A percentile compares a stretch with the other conserved stretches of the same genome.
These are phyloP conservation scores for Cercospora sp. DNA, from an alignment of 2,329 filamentous ascomycete species.

Conservation along the genomic window DNA sequence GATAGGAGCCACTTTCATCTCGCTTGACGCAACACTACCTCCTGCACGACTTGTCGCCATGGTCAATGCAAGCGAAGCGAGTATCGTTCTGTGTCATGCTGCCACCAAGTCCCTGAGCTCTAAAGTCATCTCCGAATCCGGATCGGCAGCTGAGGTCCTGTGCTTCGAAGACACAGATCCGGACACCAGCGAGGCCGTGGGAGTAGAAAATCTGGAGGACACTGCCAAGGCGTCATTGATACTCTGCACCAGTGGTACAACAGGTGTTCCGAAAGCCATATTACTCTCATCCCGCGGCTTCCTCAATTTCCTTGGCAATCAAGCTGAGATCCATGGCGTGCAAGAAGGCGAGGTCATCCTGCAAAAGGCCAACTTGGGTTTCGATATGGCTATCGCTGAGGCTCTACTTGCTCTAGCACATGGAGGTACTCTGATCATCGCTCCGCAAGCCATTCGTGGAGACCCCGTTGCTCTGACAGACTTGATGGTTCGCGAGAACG, in stretches of 20 bases:
- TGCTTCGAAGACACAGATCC: constrained; percentile 12
- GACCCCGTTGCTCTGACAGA: constrained; percentile 41
- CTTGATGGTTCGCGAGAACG: constrained; percentile 39
- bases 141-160: constrained; percentile 5
- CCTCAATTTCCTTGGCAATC: constrained; percentile 19
- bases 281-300: constrained; percentile 20
- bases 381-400: constrained; percentile 47
- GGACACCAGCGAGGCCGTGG: not conserved
- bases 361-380: constrained; percentile 44
- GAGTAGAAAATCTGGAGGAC: constrained; percentile 16
- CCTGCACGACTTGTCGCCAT: constrained; percentile 14
- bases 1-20: constrained; percentile 17
- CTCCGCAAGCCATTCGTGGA: constrained; percentile 34
- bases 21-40: constrained; percentile 25
- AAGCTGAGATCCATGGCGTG: constrained; percentile 13
- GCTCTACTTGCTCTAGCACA: constrained; percentile 41
- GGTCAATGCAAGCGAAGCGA: constrained; percentile 18
- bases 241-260: constrained; percentile 25
- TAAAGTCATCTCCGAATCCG: not conserved
- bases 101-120: constrained; percentile 2
- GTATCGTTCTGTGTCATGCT: constrained; percentile 17
- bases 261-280: constrained; percentile 24
- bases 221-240: constrained; percentile 17
- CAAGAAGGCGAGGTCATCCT: constrained; percentile 34
- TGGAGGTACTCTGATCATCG: constrained; percentile 44